These are phyloP conservation scores for Gleditsia sinensis DNA, from an alignment of 306 rosid species.

Conservation along the genomic window DNA sequence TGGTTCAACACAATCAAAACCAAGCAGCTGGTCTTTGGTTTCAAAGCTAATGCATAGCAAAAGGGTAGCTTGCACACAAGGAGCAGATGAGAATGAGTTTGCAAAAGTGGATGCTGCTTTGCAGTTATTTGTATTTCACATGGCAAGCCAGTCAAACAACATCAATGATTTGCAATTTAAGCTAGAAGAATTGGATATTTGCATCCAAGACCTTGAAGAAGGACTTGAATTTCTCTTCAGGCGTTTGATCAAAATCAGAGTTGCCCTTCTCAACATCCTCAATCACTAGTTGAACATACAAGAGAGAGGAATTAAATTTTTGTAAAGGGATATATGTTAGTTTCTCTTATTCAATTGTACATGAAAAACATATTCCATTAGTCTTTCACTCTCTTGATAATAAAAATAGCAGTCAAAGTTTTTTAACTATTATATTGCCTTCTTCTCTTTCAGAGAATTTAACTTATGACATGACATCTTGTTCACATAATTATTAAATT, in stretches of 20 bases:
- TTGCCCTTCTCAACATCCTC: slow-evolving; percentile 43
- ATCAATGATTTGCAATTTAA: slow-evolving; percentile 32
- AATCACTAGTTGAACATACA: slow-evolving; percentile 28
- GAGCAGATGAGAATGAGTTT: slow-evolving; percentile 39
- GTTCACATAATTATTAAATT: not conserved
- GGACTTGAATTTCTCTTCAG: slow-evolving; percentile 42
- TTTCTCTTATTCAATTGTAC: slow-evolving; percentile 22
- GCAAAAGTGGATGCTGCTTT: slow-evolving; percentile 39
- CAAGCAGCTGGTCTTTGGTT: slow-evolving; percentile 40
- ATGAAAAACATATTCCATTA: not conserved
- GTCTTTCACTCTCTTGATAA: not conserved
- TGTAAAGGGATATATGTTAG: slow-evolving; percentile 16
- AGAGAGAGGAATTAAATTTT: slow-evolving; percentile 17
- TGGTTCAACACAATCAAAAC: slow-evolving; percentile 36
- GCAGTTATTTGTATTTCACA: slow-evolving; percentile 37
- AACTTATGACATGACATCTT: not conserved
- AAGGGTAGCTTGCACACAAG: slow-evolving; percentile 33
- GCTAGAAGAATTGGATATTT: slow-evolving; percentile 35
- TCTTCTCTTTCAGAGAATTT: not conserved
- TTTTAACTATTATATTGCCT: not conserved
- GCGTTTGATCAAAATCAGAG: slow-evolving; percentile 46
- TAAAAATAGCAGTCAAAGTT: not conserved
- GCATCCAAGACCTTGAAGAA: slow-evolving; percentile 48
- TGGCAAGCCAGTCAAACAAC: slow-evolving; percentile 27
- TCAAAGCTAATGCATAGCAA: slow-evolving; percentile 36